Evolutionary conservation across 2,329 filamentous ascomycete genomes (phyloP).

Genomic region (Pseudovirgaria hyperparasitica): DNA sequence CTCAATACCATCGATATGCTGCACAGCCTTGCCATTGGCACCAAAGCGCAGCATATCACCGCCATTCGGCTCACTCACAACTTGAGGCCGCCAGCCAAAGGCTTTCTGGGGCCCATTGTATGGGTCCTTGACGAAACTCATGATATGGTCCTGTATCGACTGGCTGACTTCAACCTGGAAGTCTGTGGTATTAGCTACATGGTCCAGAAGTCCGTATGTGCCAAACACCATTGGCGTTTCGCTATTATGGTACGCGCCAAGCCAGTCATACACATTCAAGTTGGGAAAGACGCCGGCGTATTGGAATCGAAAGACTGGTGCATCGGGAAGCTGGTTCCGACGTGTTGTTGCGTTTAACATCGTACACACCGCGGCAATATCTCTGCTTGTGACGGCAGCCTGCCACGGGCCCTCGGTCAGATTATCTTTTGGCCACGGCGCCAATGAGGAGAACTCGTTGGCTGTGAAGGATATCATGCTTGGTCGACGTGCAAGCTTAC

Average conservation of each 20-base stretch:
- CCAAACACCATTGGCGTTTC: conserved; percentile 16
- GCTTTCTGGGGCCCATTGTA: conserved; percentile 5
- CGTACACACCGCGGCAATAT: conserved; percentile 10
- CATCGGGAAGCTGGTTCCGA: conserved; percentile 7
- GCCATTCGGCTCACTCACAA: conserved; percentile 6
- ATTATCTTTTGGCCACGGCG: conserved; percentile 8
- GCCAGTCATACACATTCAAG: conserved; percentile 10
- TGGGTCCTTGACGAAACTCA: conserved; percentile 19
- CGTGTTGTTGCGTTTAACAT: conserved; percentile 6
- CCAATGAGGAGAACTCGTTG: conserved; percentile 9
- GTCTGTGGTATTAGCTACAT: conserved; percentile 5
- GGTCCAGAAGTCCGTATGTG: conserved; percentile 9
- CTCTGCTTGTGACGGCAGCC: conserved; percentile 7
- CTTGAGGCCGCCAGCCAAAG: conserved; percentile 1
- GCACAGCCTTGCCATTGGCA: conserved; percentile 10
- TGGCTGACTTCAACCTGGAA: conserved; percentile 16
- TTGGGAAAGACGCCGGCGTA: conserved; percentile 12
- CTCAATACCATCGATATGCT: conserved; percentile 12
- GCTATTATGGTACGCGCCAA: conserved; percentile 12
- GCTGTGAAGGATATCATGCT: conserved; percentile 11
- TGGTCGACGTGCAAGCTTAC: conserved; percentile 12
- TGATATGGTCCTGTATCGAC: conserved; percentile 19
- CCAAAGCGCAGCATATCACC: conserved; percentile 15
- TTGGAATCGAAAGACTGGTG: conserved; percentile 10
- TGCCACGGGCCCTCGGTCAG: conserved; percentile 6